Evolutionary conservation across 768 basidiomycete species (phyloP).

Genomic region (Phlegmacium glaucopus): DNA sequence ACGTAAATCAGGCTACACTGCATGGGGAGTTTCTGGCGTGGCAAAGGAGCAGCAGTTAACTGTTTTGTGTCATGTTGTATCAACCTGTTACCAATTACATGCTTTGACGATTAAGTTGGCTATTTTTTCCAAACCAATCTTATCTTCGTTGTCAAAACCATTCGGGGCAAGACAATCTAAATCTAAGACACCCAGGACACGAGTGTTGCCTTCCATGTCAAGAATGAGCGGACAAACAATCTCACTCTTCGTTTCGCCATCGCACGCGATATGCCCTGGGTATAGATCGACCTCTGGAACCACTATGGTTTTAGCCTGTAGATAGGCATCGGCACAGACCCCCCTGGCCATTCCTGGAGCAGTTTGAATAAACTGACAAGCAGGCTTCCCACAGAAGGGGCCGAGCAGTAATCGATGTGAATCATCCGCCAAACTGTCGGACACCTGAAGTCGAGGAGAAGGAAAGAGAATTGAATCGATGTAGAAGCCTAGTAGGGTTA

Average conservation of each 20-base stretch:
- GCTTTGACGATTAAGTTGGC: slow-evolving; percentile 56
- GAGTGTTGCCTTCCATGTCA: slow-evolving; percentile 23
- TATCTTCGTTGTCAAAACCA: slow-evolving; percentile 79
- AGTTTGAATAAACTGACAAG: slow-evolving; percentile 78
- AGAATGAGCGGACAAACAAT: slow-evolving; percentile 77
- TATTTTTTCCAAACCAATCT: slow-evolving; percentile 72
- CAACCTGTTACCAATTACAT: slow-evolving; percentile 56
- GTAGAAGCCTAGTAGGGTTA: slow-evolving; percentile 71
- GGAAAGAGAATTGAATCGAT: slow-evolving; percentile 66
- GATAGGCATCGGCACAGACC: slow-evolving; percentile 82
- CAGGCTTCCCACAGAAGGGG: slow-evolving; percentile 89
- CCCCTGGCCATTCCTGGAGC: slow-evolving; percentile 56
- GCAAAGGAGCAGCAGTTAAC: slow-evolving; percentile 23
- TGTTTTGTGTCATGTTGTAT: slow-evolving; percentile 5
- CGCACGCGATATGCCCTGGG: slow-evolving; percentile 94
- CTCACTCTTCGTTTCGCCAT: slow-evolving; percentile 87
- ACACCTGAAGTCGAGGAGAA: slow-evolving; percentile 25
- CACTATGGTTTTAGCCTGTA: slow-evolving; percentile 52
- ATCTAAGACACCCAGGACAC: slow-evolving; percentile 67
- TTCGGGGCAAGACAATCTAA: slow-evolving; percentile 73
- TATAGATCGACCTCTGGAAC: slow-evolving; percentile 77
- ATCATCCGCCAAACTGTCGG: slow-evolving; percentile 12
- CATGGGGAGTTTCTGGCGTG: slow-evolving; percentile 74
- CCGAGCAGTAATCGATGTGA: slow-evolving; percentile 56
- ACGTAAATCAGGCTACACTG: slow-evolving; percentile 67